Conservation (phyloP, 805 yeast species). For the Metschnikowia lunata region DNA sequence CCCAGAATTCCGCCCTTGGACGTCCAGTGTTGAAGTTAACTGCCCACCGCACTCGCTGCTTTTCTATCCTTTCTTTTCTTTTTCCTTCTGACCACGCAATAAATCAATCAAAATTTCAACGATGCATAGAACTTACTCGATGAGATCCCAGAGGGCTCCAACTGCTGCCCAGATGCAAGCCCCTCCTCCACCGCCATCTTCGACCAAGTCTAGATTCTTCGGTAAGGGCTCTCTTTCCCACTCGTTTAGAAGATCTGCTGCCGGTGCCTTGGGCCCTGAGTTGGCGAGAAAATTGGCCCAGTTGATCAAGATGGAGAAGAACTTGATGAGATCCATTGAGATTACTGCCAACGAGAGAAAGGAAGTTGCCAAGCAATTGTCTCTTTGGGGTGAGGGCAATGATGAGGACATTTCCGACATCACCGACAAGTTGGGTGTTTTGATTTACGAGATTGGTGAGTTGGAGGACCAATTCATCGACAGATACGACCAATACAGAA, state of each 20-base stretch:
- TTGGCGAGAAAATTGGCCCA: conserved; percentile 86
- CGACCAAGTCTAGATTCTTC: conserved; percentile 86
- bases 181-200: conserved; percentile 93
- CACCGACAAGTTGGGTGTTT: conserved; percentile 94
- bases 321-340: conserved; percentile 90
- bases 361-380: conserved; percentile 94
- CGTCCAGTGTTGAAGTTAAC: conserved; percentile 1
- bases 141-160: conserved; percentile 93
- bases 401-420: conserved; percentile 97
- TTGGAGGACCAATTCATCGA: conserved; percentile 97
- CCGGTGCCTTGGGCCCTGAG: conserved; percentile 94
- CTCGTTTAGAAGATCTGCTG: conserved; percentile 64
- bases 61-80: background rate
- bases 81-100: background rate
- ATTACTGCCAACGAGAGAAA: conserved; percentile 89
- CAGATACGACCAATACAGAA: conserved; percentile 96
- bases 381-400: conserved; percentile 96
- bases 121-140: conserved; percentile 99
- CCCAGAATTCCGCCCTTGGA: conserved; percentile 2
- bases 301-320: conserved; percentile 93
- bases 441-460: conserved; percentile 94
- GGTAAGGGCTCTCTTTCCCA: conserved; percentile 71
- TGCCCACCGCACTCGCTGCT: background rate
- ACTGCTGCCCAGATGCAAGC: conserved; percentile 92
- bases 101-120: background rate